Evolutionary conservation across 2,329 filamentous ascomycete genomes (phyloP).

Genomic region (Trichoderma arundinaceum): DNA sequence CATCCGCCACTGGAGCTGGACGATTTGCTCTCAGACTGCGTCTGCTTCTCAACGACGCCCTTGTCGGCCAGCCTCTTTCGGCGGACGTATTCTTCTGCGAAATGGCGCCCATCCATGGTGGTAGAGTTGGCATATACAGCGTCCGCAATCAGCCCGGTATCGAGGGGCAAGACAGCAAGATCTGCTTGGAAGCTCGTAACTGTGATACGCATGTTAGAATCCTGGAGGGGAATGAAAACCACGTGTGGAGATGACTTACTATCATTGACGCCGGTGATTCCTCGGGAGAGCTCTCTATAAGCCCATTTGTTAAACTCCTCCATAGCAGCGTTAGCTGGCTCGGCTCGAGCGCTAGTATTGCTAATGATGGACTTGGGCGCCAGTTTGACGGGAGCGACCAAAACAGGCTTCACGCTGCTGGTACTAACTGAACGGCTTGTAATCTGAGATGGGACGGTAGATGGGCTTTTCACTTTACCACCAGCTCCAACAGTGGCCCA

Average conservation of each 20-base stretch:
- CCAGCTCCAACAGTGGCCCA: slow-evolving; percentile 97
- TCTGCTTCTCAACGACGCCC: slow-evolving; percentile 80
- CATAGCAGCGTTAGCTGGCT: slow-evolving; percentile 61
- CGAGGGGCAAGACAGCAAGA: slow-evolving; percentile 75
- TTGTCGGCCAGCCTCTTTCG: slow-evolving; percentile 93
- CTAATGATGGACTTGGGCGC: slow-evolving; percentile 55
- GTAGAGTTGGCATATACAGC: slow-evolving; percentile 85
- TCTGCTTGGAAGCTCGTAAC: slow-evolving; percentile 81
- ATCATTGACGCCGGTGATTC: slow-evolving; percentile 62
- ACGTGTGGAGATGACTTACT: slow-evolving; percentile 50
- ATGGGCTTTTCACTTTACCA: slow-evolving; percentile 84
- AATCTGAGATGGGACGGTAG: slow-evolving; percentile 59
- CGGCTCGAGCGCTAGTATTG: slow-evolving; percentile 48
- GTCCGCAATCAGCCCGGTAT: slow-evolving; percentile 84
- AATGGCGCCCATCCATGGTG: slow-evolving; percentile 90
- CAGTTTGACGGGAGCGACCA: slow-evolving; percentile 57
- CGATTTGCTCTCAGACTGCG: slow-evolving; percentile 59
- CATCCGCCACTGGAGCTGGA: slow-evolving; percentile 70
- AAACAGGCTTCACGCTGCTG: slow-evolving; percentile 48
- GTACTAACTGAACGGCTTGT: slow-evolving; percentile 54
- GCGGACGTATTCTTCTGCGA: slow-evolving; percentile 91
- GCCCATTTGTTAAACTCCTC: slow-evolving; percentile 97
- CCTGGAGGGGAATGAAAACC: neutral
- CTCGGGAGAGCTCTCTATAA: slow-evolving; percentile 75
- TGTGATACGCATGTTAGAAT: slow-evolving; percentile 43